phyloP scores from a whole-genome alignment of 2,329 filamentous ascomycete species.

The Clarireedia paspali region DNA sequence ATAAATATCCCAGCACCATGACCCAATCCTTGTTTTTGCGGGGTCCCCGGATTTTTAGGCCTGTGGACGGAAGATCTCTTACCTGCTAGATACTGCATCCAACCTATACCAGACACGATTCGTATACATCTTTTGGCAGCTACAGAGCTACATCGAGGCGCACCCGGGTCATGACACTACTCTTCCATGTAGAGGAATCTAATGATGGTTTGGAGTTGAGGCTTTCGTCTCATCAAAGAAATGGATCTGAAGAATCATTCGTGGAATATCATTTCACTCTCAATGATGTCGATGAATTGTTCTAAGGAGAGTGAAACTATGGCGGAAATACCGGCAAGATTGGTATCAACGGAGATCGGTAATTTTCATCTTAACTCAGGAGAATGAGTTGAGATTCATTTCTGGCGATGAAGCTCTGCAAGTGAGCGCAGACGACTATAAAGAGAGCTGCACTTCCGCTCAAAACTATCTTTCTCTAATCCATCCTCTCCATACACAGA shows the following conservation, averaged over 20 bases:
- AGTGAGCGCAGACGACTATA: neutral
- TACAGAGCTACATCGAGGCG: neutral
- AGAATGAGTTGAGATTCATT: neutral
- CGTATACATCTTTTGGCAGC: slow-evolving; percentile 2
- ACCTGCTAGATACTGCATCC: neutral
- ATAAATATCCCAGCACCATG: neutral
- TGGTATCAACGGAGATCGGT: neutral
- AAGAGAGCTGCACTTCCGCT: neutral
- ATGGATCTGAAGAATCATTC: neutral
- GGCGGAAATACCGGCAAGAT: neutral
- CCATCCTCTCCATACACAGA: neutral
- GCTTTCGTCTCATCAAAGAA: neutral
- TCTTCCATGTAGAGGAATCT: too few species aligned
- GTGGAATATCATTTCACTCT: neutral
- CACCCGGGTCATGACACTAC: neutral
- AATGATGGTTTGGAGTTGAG: neutral
- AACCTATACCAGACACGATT: neutral
- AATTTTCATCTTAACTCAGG: neutral
- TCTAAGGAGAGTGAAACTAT: neutral
- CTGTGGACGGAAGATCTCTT: slow-evolving; percentile 6
- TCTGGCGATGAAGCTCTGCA: neutral
- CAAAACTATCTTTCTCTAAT: neutral
- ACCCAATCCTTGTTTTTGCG: neutral
- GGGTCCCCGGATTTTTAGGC: slow-evolving; percentile 1
- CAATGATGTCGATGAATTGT: neutral